phyloP scores from a whole-genome alignment of 2,329 filamentous ascomycete genomes.

The Aaosphaeria pasadenensis region DNA sequence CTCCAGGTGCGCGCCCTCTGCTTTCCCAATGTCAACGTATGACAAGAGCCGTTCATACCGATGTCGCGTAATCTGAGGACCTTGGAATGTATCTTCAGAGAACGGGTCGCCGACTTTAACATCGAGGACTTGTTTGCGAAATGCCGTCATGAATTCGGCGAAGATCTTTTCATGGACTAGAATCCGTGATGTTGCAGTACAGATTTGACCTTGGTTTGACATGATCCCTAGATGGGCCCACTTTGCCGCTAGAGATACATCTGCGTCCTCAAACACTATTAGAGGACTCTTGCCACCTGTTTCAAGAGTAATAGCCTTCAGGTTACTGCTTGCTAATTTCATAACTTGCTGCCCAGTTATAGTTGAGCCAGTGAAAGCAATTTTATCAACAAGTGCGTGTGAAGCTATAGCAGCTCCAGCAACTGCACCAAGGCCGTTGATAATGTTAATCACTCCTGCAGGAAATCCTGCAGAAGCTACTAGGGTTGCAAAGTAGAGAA shows the following conservation, averaged over 20 bases:
- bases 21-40: background rate
- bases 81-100: background rate
- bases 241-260: background rate
- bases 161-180: constrained; percentile 54
- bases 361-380: constrained; percentile 75
- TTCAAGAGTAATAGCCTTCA: constrained; percentile 59
- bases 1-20: background rate
- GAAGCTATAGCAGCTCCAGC: background rate
- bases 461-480: constrained; percentile 58
- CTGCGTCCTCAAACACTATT: constrained; percentile 44
- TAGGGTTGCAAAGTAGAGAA: constrained; percentile 56
- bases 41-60: background rate
- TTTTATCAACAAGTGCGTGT: constrained; percentile 52
- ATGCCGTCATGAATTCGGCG: constrained; percentile 60
- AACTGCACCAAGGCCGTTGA: constrained; percentile 19
- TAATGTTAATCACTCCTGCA: constrained; percentile 56
- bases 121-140: constrained; percentile 47
- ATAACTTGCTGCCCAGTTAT: constrained; percentile 67
- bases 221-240: background rate
- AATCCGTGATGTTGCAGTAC: constrained; percentile 54
- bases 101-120: background rate
- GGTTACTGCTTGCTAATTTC: constrained; percentile 61
- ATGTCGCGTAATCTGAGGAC: background rate
- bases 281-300: constrained; percentile 56
- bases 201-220: constrained; percentile 41